phyloP scores from a whole-genome alignment of 2,329 filamentous ascomycete genomes.

The Penicillium rolfsii region DNA sequence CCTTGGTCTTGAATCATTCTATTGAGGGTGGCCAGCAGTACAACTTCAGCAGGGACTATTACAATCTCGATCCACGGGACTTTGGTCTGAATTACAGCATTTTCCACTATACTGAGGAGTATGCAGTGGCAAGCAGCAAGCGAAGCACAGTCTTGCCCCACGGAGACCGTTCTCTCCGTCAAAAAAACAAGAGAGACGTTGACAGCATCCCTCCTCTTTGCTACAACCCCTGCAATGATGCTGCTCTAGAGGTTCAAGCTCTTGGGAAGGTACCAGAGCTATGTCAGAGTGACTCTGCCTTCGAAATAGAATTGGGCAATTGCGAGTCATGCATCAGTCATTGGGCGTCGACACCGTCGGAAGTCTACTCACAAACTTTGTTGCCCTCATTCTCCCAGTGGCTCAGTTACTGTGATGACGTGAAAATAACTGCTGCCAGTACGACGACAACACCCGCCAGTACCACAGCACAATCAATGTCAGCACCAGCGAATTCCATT shows the following conservation, averaged over 20 bases:
- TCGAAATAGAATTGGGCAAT: conserved; percentile 11
- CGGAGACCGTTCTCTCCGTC: background rate
- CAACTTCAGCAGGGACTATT: conserved; percentile 61
- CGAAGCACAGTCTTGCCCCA: background rate
- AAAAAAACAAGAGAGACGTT: conserved; percentile 5
- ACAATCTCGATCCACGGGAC: conserved; percentile 63
- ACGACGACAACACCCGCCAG: conserved; percentile 7
- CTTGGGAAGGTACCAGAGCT: conserved; percentile 14
- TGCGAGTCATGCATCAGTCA: conserved; percentile 16
- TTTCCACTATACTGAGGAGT: conserved; percentile 43
- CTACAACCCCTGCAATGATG: conserved; percentile 15
- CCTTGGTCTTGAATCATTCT: conserved; percentile 27
- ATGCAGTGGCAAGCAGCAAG: conserved; percentile 1
- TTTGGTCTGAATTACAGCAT: conserved; percentile 68
- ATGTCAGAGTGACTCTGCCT: conserved; percentile 19
- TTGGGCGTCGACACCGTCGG: conserved; percentile 9
- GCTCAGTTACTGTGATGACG: conserved; percentile 22
- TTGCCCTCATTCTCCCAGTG: conserved; percentile 23
- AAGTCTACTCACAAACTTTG: conserved; percentile 12
- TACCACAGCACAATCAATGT: background rate
- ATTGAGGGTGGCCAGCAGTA: conserved; percentile 49
- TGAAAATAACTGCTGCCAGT: conserved; percentile 3
- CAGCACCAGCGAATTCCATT: conserved; percentile 3
- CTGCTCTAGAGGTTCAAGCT: conserved; percentile 7
- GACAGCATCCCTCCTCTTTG: conserved; percentile 13